These are phyloP conservation scores for Fragaria nilgerrensis DNA, from an alignment of 306 rosid species.

Conservation along the genomic window DNA sequence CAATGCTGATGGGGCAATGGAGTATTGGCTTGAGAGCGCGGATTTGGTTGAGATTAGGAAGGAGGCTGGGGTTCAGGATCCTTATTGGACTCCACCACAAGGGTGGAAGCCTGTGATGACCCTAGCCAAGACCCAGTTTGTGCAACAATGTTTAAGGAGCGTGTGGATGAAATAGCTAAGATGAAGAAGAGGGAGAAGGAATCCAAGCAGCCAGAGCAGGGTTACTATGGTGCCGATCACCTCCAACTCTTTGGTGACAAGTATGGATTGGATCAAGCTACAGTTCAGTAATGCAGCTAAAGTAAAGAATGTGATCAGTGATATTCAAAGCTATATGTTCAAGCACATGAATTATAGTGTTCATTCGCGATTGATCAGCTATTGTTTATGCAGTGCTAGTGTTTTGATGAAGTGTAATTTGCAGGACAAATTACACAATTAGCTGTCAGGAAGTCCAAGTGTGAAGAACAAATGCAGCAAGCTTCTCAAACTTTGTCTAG, in stretches of 20 bases:
- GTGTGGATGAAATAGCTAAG: conserved; percentile 51
- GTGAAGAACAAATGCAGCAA: conserved; percentile 59
- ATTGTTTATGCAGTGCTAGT: neutral
- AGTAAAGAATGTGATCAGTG: conserved; percentile 35
- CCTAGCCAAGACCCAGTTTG: conserved; percentile 56
- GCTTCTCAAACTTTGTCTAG: conserved; percentile 41
- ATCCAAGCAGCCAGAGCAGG: conserved; percentile 38
- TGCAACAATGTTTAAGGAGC: conserved; percentile 44
- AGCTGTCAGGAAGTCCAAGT: conserved; percentile 41
- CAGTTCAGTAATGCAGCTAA: conserved; percentile 32
- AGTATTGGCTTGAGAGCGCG: conserved; percentile 92
- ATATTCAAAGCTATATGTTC: neutral
- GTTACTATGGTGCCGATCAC: conserved; percentile 31
- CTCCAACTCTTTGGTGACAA: conserved; percentile 37
- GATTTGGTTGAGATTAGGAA: conserved; percentile 58
- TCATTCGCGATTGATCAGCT: neutral
- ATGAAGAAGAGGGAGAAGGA: conserved; percentile 53
- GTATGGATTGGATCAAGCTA: conserved; percentile 33
- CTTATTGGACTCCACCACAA: conserved; percentile 88
- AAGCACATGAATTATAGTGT: neutral
- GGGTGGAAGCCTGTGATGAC: conserved; percentile 82
- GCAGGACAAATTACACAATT: conserved; percentile 55
- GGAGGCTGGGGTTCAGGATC: conserved; percentile 79
- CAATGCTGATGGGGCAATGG: conserved; percentile 94
- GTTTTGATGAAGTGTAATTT: neutral